phyloP scores from a whole-genome alignment of 169 alveolate genomes.

The Prorocentrum cordatum region DNA sequence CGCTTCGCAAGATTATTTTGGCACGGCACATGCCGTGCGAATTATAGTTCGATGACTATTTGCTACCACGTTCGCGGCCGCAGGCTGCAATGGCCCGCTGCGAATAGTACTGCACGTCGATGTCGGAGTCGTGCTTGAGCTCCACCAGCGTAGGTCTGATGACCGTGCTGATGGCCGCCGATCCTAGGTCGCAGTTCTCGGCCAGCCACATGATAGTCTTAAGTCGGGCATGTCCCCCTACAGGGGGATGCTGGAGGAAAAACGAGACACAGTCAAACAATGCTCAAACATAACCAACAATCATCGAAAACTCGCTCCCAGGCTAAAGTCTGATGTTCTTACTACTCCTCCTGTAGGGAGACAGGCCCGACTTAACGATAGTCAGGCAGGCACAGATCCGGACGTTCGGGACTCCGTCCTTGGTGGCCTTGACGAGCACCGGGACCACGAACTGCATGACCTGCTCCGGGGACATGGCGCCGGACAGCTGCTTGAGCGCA shows the following conservation, averaged over 20 bases:
- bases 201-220: slow-evolving; percentile 55
- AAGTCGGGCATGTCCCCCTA: too few relatives aligned
- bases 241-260: too few relatives aligned
- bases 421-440: slow-evolving; percentile 43
- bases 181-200: slow-evolving; percentile 35
- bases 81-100: background rate
- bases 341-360: too few relatives aligned
- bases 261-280: too few relatives aligned
- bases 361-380: too few relatives aligned
- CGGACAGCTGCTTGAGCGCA: slow-evolving; percentile 54
- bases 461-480: slow-evolving; percentile 60
- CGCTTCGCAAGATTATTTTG: too few relatives aligned
- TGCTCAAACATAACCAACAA: too few relatives aligned
- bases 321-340: too few relatives aligned
- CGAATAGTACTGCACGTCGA: slow-evolving; percentile 63
- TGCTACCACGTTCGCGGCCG: too few relatives aligned
- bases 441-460: slow-evolving; percentile 60
- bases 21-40: too few relatives aligned
- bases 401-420: slow-evolving; percentile 62
- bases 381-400: slow-evolving; percentile 65
- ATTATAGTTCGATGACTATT: too few relatives aligned
- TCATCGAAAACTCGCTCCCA: too few relatives aligned
- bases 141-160: slow-evolving; percentile 32
- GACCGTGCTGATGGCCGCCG: slow-evolving; percentile 37
- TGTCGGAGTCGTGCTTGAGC: slow-evolving; percentile 56